Percentiles rank a stretch among this genome's conserved stretches.
These are phyloP conservation scores for Aspergillus hortae DNA, from an alignment of 2,329 filamentous ascomycete genomes.

Conservation along the genomic window DNA sequence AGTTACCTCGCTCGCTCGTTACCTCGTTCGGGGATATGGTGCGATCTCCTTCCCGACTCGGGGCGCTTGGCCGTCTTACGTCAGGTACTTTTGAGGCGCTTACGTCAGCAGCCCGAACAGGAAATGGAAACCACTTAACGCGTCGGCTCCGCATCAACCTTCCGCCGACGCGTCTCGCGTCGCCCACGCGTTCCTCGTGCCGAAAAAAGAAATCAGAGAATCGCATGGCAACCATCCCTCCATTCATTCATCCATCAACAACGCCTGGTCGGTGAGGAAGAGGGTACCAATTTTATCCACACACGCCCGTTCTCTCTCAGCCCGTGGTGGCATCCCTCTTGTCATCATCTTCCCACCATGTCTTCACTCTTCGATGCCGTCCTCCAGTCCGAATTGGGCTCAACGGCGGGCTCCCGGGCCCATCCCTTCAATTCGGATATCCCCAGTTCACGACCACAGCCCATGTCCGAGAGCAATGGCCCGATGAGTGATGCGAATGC, in stretches of 20 bases:
- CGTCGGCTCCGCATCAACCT: slow-evolving; percentile 20
- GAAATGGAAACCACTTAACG: slow-evolving; percentile 32
- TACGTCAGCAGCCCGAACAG: background rate
- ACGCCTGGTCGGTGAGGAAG: slow-evolving; percentile 1
- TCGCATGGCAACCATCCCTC: background rate
- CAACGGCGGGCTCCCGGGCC: slow-evolving; percentile 28
- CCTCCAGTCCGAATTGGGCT: slow-evolving; percentile 40
- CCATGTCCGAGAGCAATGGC: slow-evolving; percentile 48
- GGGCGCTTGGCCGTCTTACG: background rate
- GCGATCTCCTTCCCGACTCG: background rate
- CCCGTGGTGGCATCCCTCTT: too few species aligned
- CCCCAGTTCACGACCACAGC: slow-evolving; percentile 54
- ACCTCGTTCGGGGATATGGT: background rate
- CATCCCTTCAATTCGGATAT: slow-evolving; percentile 36
- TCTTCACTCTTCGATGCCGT: slow-evolving; percentile 41
- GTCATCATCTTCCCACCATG: slow-evolving; percentile 24
- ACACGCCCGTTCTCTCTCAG: too few species aligned
- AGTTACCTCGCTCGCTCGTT: background rate
- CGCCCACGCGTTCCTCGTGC: slow-evolving; percentile 17
- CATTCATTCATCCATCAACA: slow-evolving; percentile 7
- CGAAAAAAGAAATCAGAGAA: slow-evolving; percentile 6
- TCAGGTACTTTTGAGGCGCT: slow-evolving; percentile 1
- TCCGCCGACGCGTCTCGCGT: slow-evolving; percentile 28
- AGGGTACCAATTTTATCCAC: too few species aligned
- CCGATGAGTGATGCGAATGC: slow-evolving; percentile 56